These are phyloP conservation scores for Fusarium duplospermum DNA, from an alignment of 2,329 filamentous ascomycete genomes.

Conservation along the genomic window DNA sequence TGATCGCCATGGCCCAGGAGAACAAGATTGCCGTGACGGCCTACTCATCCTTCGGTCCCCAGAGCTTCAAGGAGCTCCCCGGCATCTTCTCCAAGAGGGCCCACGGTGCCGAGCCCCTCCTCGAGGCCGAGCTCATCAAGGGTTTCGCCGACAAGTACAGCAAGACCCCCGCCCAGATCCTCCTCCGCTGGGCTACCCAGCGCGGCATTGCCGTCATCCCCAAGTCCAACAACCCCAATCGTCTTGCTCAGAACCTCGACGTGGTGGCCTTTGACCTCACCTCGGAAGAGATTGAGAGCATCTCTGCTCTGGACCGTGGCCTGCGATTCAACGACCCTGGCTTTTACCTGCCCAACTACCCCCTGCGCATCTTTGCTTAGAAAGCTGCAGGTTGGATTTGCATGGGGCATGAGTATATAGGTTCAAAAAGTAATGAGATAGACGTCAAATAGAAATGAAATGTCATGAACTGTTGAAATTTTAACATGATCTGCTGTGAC, in stretches of 20 bases:
- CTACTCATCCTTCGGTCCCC: constrained; percentile 74
- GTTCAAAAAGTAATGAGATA: constrained; percentile 2
- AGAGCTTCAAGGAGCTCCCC: constrained; percentile 52
- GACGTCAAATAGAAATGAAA: constrained; percentile 9
- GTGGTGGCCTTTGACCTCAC: constrained; percentile 66
- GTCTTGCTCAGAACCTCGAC: constrained; percentile 67
- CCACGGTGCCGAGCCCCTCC: constrained; percentile 42
- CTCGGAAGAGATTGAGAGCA: constrained; percentile 66
- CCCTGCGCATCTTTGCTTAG: constrained; percentile 63
- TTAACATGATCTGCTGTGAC: neutral
- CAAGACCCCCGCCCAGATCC: constrained; percentile 73
- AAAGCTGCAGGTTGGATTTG: neutral
- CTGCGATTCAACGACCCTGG: constrained; percentile 69
- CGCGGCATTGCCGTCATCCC: constrained; percentile 72
- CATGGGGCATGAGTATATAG: neutral
- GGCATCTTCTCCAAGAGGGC: constrained; percentile 45
- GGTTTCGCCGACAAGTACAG: constrained; percentile 63
- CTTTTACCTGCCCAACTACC: constrained; percentile 53
- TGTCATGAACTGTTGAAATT: neutral
- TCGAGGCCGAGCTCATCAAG: constrained; percentile 56
- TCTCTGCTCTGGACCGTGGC: constrained; percentile 63
- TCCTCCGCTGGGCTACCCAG: constrained; percentile 76
- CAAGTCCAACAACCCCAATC: constrained; percentile 66
- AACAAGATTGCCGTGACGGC: constrained; percentile 70
- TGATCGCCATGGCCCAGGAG: constrained; percentile 67